Evolutionary conservation across 805 yeast species (phyloP), one percentile per base, ranked within the genome.

Genomic region (Ascoidea asiatica): DNA sequence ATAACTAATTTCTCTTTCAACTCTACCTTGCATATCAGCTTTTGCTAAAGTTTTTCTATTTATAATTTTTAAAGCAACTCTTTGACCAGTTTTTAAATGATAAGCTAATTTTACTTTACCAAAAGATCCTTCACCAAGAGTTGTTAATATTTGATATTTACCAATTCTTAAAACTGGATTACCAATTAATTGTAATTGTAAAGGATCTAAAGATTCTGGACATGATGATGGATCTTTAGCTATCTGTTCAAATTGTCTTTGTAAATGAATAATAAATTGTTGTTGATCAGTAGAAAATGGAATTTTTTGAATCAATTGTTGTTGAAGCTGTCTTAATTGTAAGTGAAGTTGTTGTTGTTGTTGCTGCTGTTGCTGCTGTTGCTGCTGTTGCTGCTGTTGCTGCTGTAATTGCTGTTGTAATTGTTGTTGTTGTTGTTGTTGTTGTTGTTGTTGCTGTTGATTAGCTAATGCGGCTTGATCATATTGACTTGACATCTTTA

Each of bases 21-120:
- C 80, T 50, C 97, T 72, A 21, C 97, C 97, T 59, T 89, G 96
- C 97, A 89, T 89, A 63, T 89, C 97, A 7, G 88, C 77, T 58
- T 90, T 90, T 41, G 96, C 95, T 58, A 89, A 68, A 0, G 95
- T 87, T 62, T 86, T 87, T 51, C 95, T 71, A 62, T 90, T 86
- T 66, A 90, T 90, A 61, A 89, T 90, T 61, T 89, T 89, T 49
- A 89, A 68, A 1, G 97, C 97, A 19, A 89, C 97, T 50, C 81
- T 73, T 56, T 89, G 95, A 37, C 95, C 94, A 3, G 97, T 89
- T 13, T 85, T 82, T 51, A 85, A 69, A 62, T 90, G 96, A 59
- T 81, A 83, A 18, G 95, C 95, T 54, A 89, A 69, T 59, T 89
- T 89, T 51, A 89, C 97, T 59, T 90, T 90, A 55, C 97, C 97